Conservation (phyloP, 208 protist genomes). For the Leishmania turanica region DNA sequence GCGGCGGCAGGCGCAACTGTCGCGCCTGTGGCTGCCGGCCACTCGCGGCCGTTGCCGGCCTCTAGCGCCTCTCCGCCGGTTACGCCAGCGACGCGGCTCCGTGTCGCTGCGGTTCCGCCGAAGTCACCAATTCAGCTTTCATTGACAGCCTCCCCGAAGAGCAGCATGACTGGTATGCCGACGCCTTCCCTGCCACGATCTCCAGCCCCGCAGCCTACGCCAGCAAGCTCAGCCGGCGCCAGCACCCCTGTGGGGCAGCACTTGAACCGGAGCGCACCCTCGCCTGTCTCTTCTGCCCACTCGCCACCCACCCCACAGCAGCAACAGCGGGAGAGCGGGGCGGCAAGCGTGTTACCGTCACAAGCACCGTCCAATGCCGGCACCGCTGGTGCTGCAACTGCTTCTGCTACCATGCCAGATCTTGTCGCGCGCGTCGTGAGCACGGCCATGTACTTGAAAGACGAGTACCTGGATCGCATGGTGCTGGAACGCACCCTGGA, state of each 20-base stretch:
- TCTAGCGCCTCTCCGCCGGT: conserved; percentile 22
- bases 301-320: not conserved
- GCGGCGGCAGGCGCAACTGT: not conserved
- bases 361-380: not conserved
- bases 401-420: conserved; percentile 40
- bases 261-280: not conserved
- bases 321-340: not conserved
- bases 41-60: not conserved
- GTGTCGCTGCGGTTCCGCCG: conserved; percentile 6
- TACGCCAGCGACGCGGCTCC: conserved; percentile 20
- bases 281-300: conserved; percentile 1
- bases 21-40: not conserved
- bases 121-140: conserved; percentile 29
- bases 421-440: conserved; percentile 70
- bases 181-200: conserved; percentile 4
- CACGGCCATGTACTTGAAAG: conserved; percentile 73
- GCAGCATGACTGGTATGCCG: not conserved
- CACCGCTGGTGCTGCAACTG: not conserved
- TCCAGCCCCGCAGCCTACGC: not conserved
- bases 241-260: not conserved
- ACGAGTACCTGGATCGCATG: conserved; percentile 90
- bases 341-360: not conserved
- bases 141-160: not conserved
- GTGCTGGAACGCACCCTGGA: conserved; percentile 57
- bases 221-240: not conserved